Evolutionary conservation across 441 rosid genomes (phyloP), one percentile per base, ranked within the genome.

Genomic region (Aquilaria agallochum): DNA sequence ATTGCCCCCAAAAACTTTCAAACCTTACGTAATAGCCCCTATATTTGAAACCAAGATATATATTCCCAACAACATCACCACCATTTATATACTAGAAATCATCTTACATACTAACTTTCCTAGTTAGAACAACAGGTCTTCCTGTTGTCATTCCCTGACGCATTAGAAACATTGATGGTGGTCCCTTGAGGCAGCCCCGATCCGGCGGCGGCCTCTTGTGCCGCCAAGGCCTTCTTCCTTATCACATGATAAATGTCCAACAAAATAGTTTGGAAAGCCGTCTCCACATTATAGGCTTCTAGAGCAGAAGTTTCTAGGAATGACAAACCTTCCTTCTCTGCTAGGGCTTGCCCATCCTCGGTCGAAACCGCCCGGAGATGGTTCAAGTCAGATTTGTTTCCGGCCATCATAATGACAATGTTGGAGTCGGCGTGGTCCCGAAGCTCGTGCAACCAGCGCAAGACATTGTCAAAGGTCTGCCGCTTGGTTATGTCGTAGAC

Each of bases 371-470:
- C 78, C 45, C 84, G 67, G 45, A 86, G 74, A 56, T 86, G 89
- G 60, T 81, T 86, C 58, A 86, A 72, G 64, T 86, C 87, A 2
- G 83, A 77, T 68, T 86, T 86, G 81, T 83, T 83, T 11, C 92
- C 92, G 3, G 87, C 83, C 87, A 86, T 63, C 89, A 86, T 86
- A 30, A 86, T 79, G 69, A 86, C 92, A 27, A 86, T 83, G 78
- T 86, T 86, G 51, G 92, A 83, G 67, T 86, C 92, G 0, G 92
- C 92, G 11, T 86, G 89, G 69, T 86, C 87, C 46, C 92, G 68
- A 9, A 86, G 81, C 51, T 86, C 92, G 2, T 80, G 82, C 12
- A 81, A 77, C 92, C 92, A 86, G 66, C 92, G 76, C 10, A 61
- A 59, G 74, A 73, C 85, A 61, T 86, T 86, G 68, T 86, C 87